Conservation (phyloP, 768 basidiomycete genomes). For the Boletus bicolor region DNA sequence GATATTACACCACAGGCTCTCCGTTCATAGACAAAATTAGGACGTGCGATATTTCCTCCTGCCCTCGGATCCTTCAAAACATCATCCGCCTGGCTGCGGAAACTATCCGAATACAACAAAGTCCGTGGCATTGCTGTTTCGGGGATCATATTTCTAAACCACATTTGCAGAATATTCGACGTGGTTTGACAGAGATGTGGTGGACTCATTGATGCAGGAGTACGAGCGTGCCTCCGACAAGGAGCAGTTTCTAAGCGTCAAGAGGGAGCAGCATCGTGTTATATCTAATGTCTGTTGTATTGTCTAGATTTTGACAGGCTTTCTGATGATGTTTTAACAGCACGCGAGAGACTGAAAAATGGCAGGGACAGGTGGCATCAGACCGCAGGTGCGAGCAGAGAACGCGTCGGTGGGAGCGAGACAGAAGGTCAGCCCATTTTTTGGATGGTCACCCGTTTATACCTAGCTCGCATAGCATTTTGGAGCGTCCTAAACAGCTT, state of each 20-base stretch:
- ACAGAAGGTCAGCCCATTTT: neutral
- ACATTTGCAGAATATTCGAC: neutral
- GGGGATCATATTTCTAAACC: neutral
- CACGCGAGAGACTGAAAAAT: neutral
- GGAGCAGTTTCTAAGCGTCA: neutral
- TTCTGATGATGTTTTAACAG: neutral
- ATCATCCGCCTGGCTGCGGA: no score
- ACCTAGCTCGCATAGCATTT: neutral
- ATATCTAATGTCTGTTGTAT: neutral
- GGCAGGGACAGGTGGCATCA: neutral
- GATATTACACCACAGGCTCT: neutral
- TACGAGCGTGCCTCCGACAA: neutral
- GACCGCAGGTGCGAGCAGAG: neutral
- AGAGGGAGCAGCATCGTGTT: neutral
- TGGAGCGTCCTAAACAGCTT: neutral
- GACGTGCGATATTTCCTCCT: neutral
- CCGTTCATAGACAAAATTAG: neutral
- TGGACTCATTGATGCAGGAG: neutral
- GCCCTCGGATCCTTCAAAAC: neutral
- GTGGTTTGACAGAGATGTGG: neutral
- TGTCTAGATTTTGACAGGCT: no score
- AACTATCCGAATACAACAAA: neutral
- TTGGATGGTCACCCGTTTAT: neutral
- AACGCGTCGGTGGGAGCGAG: neutral
- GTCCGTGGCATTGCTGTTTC: neutral